These are phyloP conservation scores for Karstenula rhodostoma DNA, from an alignment of 2,329 filamentous ascomycete species.

Conservation along the genomic window DNA sequence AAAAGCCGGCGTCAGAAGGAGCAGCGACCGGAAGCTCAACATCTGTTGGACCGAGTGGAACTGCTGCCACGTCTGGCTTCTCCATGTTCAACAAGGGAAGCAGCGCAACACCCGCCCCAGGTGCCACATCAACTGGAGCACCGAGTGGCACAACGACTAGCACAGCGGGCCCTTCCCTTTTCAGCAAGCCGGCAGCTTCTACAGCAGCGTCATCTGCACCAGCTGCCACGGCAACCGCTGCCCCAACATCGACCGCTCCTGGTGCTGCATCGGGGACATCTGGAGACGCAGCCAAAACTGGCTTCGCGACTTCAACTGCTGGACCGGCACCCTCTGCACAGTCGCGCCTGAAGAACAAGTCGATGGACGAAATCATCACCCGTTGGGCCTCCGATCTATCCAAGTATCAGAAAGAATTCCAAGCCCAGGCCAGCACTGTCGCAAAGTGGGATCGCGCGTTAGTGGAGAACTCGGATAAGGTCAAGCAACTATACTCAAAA, in stretches of 20 bases:
- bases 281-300: conserved; percentile 40
- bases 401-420: conserved; percentile 97
- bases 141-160: conserved; percentile 10
- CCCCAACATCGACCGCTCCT: conserved; percentile 20
- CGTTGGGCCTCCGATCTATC: conserved; percentile 94
- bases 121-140: conserved; percentile 32
- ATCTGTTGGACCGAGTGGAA: conserved; percentile 27
- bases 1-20: conserved; percentile 26
- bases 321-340: conserved; percentile 81
- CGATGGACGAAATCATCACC: conserved; percentile 98
- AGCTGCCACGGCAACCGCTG: not conserved
- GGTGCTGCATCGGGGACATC: conserved; percentile 27
- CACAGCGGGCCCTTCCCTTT: not conserved
- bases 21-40: conserved; percentile 11
- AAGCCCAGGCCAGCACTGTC: conserved; percentile 85
- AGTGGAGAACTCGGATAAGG: conserved; percentile 93
- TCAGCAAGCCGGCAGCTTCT: not conserved
- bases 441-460: conserved; percentile 90
- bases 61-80: conserved; percentile 22
- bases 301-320: conserved; percentile 75
- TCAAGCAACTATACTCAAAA: conserved; percentile 88
- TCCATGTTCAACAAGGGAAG: conserved; percentile 5
- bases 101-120: conserved; percentile 18
- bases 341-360: conserved; percentile 95
- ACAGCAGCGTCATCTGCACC: not conserved